These are phyloP conservation scores for Kodamaea neixiangensis DNA, from an alignment of 805 yeast species.

Conservation along the genomic window DNA sequence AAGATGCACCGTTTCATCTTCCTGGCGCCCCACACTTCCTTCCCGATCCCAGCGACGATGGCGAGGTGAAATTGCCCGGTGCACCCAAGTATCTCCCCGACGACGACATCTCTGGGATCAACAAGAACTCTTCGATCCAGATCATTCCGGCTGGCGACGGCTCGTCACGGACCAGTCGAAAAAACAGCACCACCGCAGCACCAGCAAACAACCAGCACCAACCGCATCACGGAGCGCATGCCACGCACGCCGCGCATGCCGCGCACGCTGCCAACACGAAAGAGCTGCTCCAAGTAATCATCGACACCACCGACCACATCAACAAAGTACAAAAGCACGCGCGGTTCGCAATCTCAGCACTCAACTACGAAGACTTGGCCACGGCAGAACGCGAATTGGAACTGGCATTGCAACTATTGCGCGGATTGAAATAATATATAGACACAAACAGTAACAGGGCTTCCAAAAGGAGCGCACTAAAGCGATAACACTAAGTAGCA, in stretches of 20 bases:
- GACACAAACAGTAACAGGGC: neutral
- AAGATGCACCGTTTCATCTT: slow-evolving; percentile 15
- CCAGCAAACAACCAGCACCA: neutral
- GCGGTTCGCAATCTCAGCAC: slow-evolving; percentile 75
- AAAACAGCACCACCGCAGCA: neutral
- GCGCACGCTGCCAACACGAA: slow-evolving; percentile 14
- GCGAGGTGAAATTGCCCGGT: slow-evolving; percentile 38
- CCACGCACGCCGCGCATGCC: neutral
- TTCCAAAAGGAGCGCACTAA: too few relatives aligned
- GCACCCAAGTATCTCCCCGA: slow-evolving; percentile 45
- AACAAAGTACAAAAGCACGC: slow-evolving; percentile 66
- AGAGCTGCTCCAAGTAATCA: slow-evolving; percentile 48
- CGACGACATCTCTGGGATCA: slow-evolving; percentile 37
- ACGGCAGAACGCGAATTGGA: slow-evolving; percentile 67
- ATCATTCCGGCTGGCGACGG: slow-evolving; percentile 29
- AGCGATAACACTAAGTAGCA: too few relatives aligned
- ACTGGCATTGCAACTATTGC: slow-evolving; percentile 51
- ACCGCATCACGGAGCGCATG: neutral
- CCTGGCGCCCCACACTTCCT: slow-evolving; percentile 44
- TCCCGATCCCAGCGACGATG: slow-evolving; percentile 28
- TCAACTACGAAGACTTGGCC: slow-evolving; percentile 70
- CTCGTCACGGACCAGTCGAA: neutral
- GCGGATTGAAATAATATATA: slow-evolving; percentile 5
- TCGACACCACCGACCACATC: slow-evolving; percentile 57
- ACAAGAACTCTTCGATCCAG: slow-evolving; percentile 39